Evolutionary conservation across 2,329 filamentous ascomycete genomes (phyloP), one percentile per base, ranked within the genome.

Genomic region (Aspergillus pseudoviridinutans): DNA sequence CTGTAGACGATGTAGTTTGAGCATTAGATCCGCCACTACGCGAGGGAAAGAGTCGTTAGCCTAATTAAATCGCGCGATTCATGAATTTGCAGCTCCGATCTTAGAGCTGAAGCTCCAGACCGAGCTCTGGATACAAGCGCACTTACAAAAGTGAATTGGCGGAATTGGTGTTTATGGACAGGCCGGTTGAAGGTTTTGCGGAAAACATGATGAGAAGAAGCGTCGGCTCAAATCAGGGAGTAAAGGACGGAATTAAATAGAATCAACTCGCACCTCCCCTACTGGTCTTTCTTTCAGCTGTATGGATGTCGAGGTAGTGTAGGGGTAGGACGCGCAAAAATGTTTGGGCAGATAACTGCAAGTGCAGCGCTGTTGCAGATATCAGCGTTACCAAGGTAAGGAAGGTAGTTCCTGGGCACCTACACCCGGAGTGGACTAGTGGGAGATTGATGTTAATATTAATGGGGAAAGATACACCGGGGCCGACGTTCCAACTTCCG

Each of bases 131-230:
- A 47, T 5, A 25, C 10, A 24, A 14, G 38, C 50, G 42, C 14
- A 73, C 78, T 71, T 71, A 80, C 79, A 80, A 80, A 49, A 79
- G 71, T 53, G 76, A 76, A 68, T 79, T 78, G 51, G 72, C 71
- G 25, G 74, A 72, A 60, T 77, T 77, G 22, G 82, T 84, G 65
- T 84, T 85, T 65, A 84, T 78, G 58, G 78, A 81, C 67, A 84
- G 72, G 50, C 72, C 73, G 41, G 71, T 52, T 25, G 70, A 62
- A 32, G 73, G 64, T 64, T 76, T 76, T 51, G 71, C 59, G 54
- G 67, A 67, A 61, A 76, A 76, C 73, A 76, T 75, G 14, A 17
- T 59, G 25, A 27, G 10, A 20, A 28, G 41, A 29, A 41, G 44
- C 44, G 28, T 53, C 54, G 44, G 17, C 22, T 49, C 42, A 47